Conservation (phyloP, 352 stramenopile genomes). For the Aphanomyces invadans region DNA sequence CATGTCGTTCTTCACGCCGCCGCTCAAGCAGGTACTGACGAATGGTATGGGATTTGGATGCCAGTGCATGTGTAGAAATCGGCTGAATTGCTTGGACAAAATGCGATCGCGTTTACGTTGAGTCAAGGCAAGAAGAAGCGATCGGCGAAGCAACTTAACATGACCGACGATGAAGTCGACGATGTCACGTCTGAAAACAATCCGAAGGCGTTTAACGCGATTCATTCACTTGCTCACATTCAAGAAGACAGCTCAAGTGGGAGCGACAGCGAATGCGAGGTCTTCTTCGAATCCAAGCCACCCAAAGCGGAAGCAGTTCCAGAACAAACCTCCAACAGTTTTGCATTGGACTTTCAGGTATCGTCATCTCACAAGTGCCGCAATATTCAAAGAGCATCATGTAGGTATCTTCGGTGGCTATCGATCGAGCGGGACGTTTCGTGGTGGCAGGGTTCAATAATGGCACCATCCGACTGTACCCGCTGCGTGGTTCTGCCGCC, state of each 20-base stretch:
- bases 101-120: not conserved
- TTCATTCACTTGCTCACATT: not conserved
- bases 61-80: not conserved
- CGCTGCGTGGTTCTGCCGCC: slow-evolving; percentile 29
- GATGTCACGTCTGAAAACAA: slow-evolving; percentile 7
- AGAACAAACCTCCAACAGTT: slow-evolving; percentile 1
- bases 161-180: slow-evolving; percentile 6
- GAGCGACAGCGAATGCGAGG: slow-evolving; percentile 24
- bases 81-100: not conserved
- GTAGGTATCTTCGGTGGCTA: slow-evolving; percentile 62
- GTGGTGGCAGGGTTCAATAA: slow-evolving; percentile 77
- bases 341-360: slow-evolving; percentile 24
- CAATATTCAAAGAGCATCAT: not conserved
- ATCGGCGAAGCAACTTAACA: slow-evolving; percentile 5
- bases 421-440: slow-evolving; percentile 60
- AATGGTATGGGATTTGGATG: not conserved
- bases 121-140: slow-evolving; percentile 25
- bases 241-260: slow-evolving; percentile 12
- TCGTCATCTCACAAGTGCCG: not conserved
- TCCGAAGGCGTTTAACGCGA: not conserved
- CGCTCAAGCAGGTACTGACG: slow-evolving; percentile 20
- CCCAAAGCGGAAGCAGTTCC: not conserved
- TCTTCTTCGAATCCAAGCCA: slow-evolving; percentile 13
- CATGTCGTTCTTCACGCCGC: slow-evolving; percentile 25
- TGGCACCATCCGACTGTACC: slow-evolving; percentile 55